Evolutionary conservation across 1,284 basidiomycete species (phyloP).

Genomic region (Golubevia pallescens): DNA sequence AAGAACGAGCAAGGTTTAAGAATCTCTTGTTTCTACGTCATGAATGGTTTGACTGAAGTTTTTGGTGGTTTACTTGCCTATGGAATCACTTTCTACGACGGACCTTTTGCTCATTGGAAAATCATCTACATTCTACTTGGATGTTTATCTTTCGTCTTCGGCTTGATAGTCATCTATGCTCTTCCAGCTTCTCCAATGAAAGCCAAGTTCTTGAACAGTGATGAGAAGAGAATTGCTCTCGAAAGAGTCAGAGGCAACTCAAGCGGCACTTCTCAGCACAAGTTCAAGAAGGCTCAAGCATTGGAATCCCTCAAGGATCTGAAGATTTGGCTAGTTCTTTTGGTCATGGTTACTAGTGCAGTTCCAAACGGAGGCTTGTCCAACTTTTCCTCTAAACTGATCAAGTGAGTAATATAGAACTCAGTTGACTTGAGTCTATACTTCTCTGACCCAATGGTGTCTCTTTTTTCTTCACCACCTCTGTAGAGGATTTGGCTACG

Average conservation of each 20-base stretch:
- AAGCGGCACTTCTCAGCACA: slow-evolving; percentile 72
- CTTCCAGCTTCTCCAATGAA: slow-evolving; percentile 74
- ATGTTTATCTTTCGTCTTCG: slow-evolving; percentile 71
- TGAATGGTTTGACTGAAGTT: slow-evolving; percentile 72
- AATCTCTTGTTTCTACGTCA: slow-evolving; percentile 75
- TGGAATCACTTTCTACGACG: slow-evolving; percentile 69
- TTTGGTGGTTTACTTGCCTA: slow-evolving; percentile 76
- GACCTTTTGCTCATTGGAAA: slow-evolving; percentile 70
- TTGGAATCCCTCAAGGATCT: slow-evolving; percentile 70
- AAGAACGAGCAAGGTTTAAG: slow-evolving; percentile 74
- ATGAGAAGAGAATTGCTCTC: slow-evolving; percentile 72
- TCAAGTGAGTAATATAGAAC: slow-evolving; percentile 10
- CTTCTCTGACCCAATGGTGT: neutral
- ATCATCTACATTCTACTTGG: slow-evolving; percentile 73
- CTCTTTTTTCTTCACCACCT: neutral
- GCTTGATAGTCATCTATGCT: slow-evolving; percentile 71
- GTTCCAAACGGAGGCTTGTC: slow-evolving; percentile 17
- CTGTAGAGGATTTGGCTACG: slow-evolving; percentile 70
- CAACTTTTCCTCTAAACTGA: slow-evolving; percentile 11
- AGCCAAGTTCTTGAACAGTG: slow-evolving; percentile 70
- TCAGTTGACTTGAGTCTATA: too few relatives aligned
- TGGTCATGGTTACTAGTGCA: slow-evolving; percentile 6
- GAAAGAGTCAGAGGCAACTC: slow-evolving; percentile 75
- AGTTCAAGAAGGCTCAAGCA: slow-evolving; percentile 71
- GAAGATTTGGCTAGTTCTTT: slow-evolving; percentile 37